Conservation (phyloP, 2,329 filamentous ascomycete species). For the Metarhizium robertsii region DNA sequence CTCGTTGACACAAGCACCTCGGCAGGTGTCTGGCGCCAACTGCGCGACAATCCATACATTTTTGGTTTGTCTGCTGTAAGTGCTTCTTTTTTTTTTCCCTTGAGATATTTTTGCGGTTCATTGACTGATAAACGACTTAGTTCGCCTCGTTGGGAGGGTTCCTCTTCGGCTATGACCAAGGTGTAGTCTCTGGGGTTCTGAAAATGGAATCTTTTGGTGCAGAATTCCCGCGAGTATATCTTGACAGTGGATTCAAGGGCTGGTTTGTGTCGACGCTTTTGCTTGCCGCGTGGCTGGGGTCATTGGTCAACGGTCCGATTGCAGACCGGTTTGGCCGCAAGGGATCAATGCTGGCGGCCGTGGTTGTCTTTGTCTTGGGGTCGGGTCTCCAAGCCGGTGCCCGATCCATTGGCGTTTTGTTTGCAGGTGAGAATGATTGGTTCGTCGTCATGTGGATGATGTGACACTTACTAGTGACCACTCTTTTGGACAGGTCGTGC, state of each 20-base stretch:
- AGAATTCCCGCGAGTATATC: constrained; percentile 23
- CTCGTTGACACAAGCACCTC: not conserved
- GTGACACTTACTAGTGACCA: not conserved
- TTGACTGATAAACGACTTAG: constrained; percentile 4
- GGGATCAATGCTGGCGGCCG: constrained; percentile 25
- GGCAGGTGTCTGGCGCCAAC: constrained; percentile 10
- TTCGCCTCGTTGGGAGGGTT: constrained; percentile 30
- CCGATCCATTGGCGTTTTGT: constrained; percentile 28
- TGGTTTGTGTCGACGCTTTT: constrained; percentile 43
- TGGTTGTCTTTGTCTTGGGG: constrained; percentile 29
- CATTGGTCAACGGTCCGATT: constrained; percentile 31
- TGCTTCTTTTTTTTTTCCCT: not conserved
- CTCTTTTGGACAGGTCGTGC: constrained; percentile 23
- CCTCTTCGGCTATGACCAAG: constrained; percentile 41
- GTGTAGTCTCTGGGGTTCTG: constrained; percentile 36
- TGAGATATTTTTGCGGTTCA: not conserved
- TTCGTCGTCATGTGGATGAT: too few species aligned
- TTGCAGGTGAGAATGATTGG: constrained; percentile 18
- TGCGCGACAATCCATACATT: constrained; percentile 28
- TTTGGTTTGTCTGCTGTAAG: constrained; percentile 23
- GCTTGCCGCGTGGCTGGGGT: constrained; percentile 39
- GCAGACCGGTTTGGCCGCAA: constrained; percentile 25
- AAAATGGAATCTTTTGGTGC: constrained; percentile 34
- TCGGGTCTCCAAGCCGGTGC: constrained; percentile 35
- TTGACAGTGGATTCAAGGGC: constrained; percentile 37